Percentiles rank a stretch among this genome's conserved stretches.
These are phyloP conservation scores for Myriangium duriaei DNA, from an alignment of 2,329 filamentous ascomycete genomes.

Conservation along the genomic window DNA sequence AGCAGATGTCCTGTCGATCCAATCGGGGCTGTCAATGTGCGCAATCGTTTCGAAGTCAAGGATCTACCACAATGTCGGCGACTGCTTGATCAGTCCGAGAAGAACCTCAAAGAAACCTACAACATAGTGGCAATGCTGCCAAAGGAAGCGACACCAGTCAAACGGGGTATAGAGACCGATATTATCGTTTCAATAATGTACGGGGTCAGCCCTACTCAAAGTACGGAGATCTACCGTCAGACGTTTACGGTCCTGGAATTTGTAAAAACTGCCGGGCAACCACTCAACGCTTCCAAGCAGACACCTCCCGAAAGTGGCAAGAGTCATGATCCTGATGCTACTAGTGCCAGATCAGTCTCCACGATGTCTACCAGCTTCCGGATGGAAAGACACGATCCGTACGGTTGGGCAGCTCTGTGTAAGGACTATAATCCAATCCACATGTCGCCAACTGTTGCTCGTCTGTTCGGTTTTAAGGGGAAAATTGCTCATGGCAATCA, in stretches of 20 bases:
- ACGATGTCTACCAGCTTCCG: not conserved
- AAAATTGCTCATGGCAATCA: conserved; percentile 15
- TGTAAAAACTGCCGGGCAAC: no score
- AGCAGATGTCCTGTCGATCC: not conserved
- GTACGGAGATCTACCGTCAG: not conserved
- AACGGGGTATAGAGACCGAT: not conserved
- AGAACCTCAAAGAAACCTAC: not conserved
- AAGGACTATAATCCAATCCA: conserved; percentile 17
- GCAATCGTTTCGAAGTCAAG: not conserved
- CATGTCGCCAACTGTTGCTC: conserved; percentile 10
- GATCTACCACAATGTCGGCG: not conserved
- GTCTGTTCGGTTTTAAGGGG: conserved; percentile 12
- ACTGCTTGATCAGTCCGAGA: not conserved
- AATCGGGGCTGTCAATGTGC: conserved; percentile 3
- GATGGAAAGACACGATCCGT: conserved; percentile 9
- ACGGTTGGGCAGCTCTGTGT: conserved; percentile 12
- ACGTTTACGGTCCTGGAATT: conserved; percentile 2
- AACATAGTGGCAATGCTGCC: not conserved
- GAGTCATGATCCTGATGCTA: no score
- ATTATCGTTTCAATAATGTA: not conserved
- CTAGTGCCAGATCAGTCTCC: no score
- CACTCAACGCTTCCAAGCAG: not conserved
- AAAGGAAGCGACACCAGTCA: not conserved
- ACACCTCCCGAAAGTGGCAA: not conserved
- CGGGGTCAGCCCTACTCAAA: not conserved